Evolutionary conservation across 192 early-diverging fungal genomes (phyloP).

Genomic region (Mortierella claussenii): DNA sequence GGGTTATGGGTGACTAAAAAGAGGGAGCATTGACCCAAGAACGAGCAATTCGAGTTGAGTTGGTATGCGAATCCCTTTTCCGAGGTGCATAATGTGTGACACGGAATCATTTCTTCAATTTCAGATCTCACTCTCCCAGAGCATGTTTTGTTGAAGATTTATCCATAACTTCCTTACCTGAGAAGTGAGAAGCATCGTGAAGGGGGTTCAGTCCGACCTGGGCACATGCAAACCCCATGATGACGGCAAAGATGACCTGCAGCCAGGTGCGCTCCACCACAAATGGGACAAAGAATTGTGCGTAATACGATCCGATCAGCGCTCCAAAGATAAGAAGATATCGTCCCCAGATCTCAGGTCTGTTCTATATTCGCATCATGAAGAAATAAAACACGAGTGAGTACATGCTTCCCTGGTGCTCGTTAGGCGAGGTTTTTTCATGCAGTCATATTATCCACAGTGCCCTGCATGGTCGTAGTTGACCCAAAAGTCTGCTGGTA

Average conservation of each 20-base stretch:
- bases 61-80: too few species aligned
- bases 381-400: background rate
- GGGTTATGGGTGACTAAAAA: conserved; percentile 58
- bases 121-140: too few species aligned
- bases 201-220: conserved; percentile 66
- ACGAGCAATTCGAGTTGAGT: background rate
- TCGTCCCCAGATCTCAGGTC: conserved; percentile 55
- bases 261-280: conserved; percentile 58
- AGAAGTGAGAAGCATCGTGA: conserved; percentile 67
- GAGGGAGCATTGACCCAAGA: background rate
- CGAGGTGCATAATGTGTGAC: too few species aligned
- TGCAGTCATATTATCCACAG: too few species aligned
- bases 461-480: too few species aligned
- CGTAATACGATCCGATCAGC: conserved; percentile 55
- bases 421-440: too few species aligned
- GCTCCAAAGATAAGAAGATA: conserved; percentile 58
- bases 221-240: conserved; percentile 62
- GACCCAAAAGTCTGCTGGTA: too few species aligned
- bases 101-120: background rate
- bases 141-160: too few species aligned
- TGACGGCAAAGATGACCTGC: conserved; percentile 56
- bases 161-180: conserved; percentile 49
- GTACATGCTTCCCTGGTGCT: too few species aligned
- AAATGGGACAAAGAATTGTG: conserved; percentile 56
- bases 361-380: conserved; percentile 41